Conservation (phyloP, 1,139 yeast genomes). For the Arxiozyma slooffiae region DNA sequence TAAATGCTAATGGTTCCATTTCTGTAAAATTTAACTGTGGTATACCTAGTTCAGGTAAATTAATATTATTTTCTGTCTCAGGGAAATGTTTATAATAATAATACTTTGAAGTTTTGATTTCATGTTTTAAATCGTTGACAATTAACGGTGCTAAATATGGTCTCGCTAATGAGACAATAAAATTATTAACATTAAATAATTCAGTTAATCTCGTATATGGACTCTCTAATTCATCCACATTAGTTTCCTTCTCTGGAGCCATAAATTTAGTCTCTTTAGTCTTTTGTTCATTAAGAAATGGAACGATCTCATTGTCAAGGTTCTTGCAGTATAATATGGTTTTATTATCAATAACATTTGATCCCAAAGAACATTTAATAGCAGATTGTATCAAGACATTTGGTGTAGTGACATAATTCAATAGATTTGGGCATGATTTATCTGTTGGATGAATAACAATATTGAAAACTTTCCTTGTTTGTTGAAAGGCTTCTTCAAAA, state of each 20-base stretch:
- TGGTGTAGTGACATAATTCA: conserved; percentile 90
- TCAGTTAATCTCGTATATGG: conserved; percentile 87
- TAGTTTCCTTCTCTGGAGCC: conserved; percentile 37
- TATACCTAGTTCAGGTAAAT: conserved; percentile 19
- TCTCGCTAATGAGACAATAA: conserved; percentile 78
- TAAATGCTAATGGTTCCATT: conserved; percentile 39
- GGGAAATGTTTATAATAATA: conserved; percentile 31
- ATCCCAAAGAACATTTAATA: conserved; percentile 48
- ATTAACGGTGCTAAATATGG: conserved; percentile 88
- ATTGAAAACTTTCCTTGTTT: conserved; percentile 74
- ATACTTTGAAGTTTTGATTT: conserved; percentile 32
- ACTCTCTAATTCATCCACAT: conserved; percentile 37
- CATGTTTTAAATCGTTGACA: conserved; percentile 70
- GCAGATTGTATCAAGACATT: conserved; percentile 86
- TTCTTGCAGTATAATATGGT: conserved; percentile 64
- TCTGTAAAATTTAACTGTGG: conserved; percentile 28
- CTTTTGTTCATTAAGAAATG: conserved; percentile 24
- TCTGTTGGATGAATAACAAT: conserved; percentile 84
- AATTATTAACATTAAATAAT: conserved; percentile 86
- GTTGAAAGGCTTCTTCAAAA: conserved; percentile 84
- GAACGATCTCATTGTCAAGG: conserved; percentile 47
- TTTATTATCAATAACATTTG: conserved; percentile 52
- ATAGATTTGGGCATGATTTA: conserved; percentile 55
- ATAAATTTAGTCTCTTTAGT: conserved; percentile 27
- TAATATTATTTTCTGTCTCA: conserved; percentile 17